phyloP scores from a whole-genome alignment of 192 early-diverging fungal genomes.

The Coemansia sp. region DNA sequence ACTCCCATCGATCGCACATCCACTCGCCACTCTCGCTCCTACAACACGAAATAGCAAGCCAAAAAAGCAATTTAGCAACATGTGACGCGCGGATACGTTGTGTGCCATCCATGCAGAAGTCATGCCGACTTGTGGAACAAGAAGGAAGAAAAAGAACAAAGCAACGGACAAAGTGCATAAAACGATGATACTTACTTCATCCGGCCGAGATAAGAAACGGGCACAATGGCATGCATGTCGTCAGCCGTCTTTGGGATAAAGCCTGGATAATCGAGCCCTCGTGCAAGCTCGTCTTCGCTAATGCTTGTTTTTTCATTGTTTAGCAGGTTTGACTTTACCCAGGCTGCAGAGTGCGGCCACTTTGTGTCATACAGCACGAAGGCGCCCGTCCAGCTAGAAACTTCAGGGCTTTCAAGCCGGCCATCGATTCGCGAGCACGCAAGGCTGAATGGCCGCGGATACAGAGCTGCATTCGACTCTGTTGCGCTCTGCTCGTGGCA shows the following conservation, averaged over 20 bases:
- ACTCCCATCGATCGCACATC: constrained; percentile 53
- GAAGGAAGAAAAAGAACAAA: background rate
- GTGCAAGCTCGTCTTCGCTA: constrained; percentile 32
- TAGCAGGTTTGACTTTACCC: constrained; percentile 23
- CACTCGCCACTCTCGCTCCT: constrained; percentile 51
- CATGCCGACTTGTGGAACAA: background rate
- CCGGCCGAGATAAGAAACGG: constrained; percentile 48
- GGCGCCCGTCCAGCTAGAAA: constrained; percentile 42
- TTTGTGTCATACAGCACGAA: constrained; percentile 39
- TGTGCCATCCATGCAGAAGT: constrained; percentile 7
- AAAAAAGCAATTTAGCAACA: constrained; percentile 9
- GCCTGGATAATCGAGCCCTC: constrained; percentile 46
- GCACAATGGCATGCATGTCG: constrained; percentile 36
- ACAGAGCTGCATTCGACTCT: constrained; percentile 16
- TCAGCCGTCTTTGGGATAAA: constrained; percentile 33
- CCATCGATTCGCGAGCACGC: constrained; percentile 30
- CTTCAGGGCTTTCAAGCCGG: constrained; percentile 33
- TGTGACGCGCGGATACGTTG: background rate
- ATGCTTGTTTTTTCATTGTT: constrained; percentile 8
- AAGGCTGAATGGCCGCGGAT: constrained; percentile 36
- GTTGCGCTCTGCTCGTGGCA: background rate
- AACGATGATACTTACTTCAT: constrained; percentile 41
- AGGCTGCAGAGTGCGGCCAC: constrained; percentile 31
- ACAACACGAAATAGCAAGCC: background rate
- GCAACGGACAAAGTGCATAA: background rate